Base-by-base conservation (phyloP, 768 basidiomycete genomes). In the Collybia mongolica region DNA sequence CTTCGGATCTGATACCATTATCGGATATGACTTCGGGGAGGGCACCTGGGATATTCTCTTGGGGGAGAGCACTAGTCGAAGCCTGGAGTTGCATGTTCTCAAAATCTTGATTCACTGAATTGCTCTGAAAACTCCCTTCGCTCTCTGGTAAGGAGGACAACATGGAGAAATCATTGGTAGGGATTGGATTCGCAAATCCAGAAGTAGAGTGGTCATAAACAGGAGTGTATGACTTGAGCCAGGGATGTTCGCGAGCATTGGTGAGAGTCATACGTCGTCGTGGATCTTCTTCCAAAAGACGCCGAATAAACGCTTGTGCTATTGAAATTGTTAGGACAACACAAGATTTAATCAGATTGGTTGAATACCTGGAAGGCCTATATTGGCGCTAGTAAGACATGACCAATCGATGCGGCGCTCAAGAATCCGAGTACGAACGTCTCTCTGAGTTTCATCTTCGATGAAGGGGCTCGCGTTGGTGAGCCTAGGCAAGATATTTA, bases 401-500 rank as follows among this genome's bases (percentile, higher is more conserved):
- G 59, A 52, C 83, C 87, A 89, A 51, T 93, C 85, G 35, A 92
- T 78, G 2, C 48, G 64, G 2, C 89, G 82, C 18, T 69, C 68
- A 2, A 71, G 62, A 44, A 90, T 84, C 5, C 86, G 80, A 41
- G 78, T 70, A 42, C 81, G 80, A 36, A 94, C 72, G 46, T 84
- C 82, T 2, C 72, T 67, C 22, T 76, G 72, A 35, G 68, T 69
- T n/a, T 82, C 82, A 29, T 90, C 82, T 54, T 94, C 91, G 29
- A 87, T 73, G 69, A 98, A 96, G 0, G 94, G 93, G 28, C 77
- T 82, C 0, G 82, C 61, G 62, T 88, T 86, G 0, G 88, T 86
- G 37, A 94, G 65, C 89, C 89, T 91, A 39, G 48, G 46, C 42
- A 19, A 4, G 38, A 19, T 37, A 52, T 49, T 63, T 48, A 49